Base-by-base conservation (phyloP, 2,329 filamentous ascomycete genomes). In the Lachnellula hyalina region DNA sequence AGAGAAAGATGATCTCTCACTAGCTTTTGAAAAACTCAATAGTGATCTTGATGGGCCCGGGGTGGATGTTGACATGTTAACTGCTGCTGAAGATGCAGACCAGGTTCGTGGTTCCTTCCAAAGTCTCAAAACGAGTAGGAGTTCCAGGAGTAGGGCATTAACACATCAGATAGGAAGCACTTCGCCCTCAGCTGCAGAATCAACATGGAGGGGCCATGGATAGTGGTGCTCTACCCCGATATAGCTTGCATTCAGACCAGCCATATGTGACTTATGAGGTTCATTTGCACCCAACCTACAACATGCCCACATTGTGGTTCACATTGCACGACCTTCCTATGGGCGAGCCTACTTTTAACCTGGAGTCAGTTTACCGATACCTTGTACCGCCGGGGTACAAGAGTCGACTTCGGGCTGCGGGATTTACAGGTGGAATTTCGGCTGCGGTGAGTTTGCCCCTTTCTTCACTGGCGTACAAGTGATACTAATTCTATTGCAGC, bases 291-390 rank as follows among this genome's bases (percentile, higher is more conserved):
- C 82, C 85, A 53, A 88, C 85, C 54, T 93, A 92, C 72, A 80
- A 80, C 58, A 81, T 86, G 46, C 89, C 89, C 8, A 87, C 88
- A 56, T 76, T 92, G 53, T 92, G 88, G 81, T 90, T 93, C 74
- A 81, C 76, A 52, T 71, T 90, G 64, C 79, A 82, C 61, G 77
- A 79, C 56, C 72, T 84, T 55, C 78, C 80, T 17, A 71, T 74
- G 47, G 75, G 77, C 55, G 81, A 84, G 59, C 73, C 77, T 40
- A 72, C 82, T 12, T 78, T 85, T 65, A 78, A 80, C 64, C 75
- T 90, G 62, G 85, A 90, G 58, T 81, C 82, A 4, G 81, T 91
- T 59, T 90, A 90, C 70, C 77, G 82, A 58, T 79, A 80, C 61
- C 76, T 93, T 47, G 86, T 92, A 46, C 87, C 88, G 17, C 74